These are phyloP conservation scores for Trametes cinnabarina DNA, from an alignment of 768 basidiomycete species.

Conservation along the genomic window DNA sequence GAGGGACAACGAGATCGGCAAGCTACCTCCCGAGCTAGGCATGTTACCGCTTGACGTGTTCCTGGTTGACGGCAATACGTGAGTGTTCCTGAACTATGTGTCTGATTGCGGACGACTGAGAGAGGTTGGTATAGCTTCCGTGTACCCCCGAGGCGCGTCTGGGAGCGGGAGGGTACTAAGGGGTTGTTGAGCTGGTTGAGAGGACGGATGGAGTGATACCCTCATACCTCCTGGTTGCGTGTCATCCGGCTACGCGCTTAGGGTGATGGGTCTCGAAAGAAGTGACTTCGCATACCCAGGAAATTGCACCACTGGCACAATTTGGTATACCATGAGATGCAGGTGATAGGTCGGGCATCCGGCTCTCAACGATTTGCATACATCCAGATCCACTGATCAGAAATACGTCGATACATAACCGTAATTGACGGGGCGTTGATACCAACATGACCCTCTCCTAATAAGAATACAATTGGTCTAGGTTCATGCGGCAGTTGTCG, in stretches of 20 bases:
- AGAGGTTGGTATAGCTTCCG: conserved; percentile 56
- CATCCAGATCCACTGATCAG: too few relatives aligned
- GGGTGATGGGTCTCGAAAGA: background rate
- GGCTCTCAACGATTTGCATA: too few relatives aligned
- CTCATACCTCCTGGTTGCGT: background rate
- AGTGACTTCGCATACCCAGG: background rate
- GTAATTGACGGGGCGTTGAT: background rate
- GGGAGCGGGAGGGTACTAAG: conserved; percentile 86
- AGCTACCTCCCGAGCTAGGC: conserved; percentile 67
- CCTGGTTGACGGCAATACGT: conserved; percentile 83
- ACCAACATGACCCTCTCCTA: background rate
- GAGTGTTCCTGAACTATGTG: conserved; percentile 32
- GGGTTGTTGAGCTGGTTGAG: conserved; percentile 77
- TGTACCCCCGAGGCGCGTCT: conserved; percentile 74
- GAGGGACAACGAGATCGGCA: conserved; percentile 76
- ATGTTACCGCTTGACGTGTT: conserved; percentile 77
- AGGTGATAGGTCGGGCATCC: too few relatives aligned
- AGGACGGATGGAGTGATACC: conserved; percentile 60
- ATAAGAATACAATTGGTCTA: background rate
- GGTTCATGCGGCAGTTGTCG: conserved; percentile 1
- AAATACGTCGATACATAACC: background rate
- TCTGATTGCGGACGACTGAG: background rate
- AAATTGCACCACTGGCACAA: background rate
- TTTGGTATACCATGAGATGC: too few relatives aligned
- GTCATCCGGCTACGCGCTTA: background rate